Percentiles rank a stretch among this genome's conserved stretches.
Conservation (phyloP, 163 green algal species). For the Prototheca wickerhamii region DNA sequence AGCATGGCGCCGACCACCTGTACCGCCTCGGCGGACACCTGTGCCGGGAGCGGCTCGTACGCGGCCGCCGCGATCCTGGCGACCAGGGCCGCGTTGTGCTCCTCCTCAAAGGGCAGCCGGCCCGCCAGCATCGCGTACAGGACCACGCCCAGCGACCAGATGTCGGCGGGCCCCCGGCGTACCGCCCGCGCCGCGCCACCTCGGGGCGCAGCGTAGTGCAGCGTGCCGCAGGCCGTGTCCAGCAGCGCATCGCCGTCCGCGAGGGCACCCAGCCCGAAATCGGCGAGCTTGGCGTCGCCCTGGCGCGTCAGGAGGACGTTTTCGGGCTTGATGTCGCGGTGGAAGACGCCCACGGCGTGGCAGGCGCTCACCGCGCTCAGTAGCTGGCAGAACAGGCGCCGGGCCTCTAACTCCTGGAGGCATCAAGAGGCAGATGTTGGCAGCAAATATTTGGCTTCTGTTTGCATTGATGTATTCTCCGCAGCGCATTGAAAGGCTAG, state of each 20-base stretch:
- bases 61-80: slow-evolving; percentile 23
- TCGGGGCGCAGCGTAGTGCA: slow-evolving; percentile 53
- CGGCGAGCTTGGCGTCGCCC: slow-evolving; percentile 64
- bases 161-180: slow-evolving; percentile 27
- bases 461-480: no score
- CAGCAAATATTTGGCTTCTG: no score
- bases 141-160: slow-evolving; percentile 37
- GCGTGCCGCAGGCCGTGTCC: slow-evolving; percentile 44
- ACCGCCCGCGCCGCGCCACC: slow-evolving; percentile 14
- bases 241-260: slow-evolving; percentile 15
- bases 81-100: slow-evolving; percentile 29
- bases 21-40: slow-evolving; percentile 12
- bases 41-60: slow-evolving; percentile 24
- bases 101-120: slow-evolving; percentile 45
- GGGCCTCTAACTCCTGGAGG: slow-evolving; percentile 24
- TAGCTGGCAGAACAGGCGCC: slow-evolving; percentile 38
- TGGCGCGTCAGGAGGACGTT: slow-evolving; percentile 69
- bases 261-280: slow-evolving; percentile 62
- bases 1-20: slow-evolving; percentile 22
- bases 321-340: slow-evolving; percentile 76
- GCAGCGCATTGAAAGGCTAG: background rate
- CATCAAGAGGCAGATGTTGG: background rate
- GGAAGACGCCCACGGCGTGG: slow-evolving; percentile 36
- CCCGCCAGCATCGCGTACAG: slow-evolving; percentile 44
- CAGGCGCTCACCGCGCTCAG: slow-evolving; percentile 35